phyloP scores from a whole-genome alignment of 2,329 filamentous ascomycete genomes.

The Akanthomyces dipterigenus region DNA sequence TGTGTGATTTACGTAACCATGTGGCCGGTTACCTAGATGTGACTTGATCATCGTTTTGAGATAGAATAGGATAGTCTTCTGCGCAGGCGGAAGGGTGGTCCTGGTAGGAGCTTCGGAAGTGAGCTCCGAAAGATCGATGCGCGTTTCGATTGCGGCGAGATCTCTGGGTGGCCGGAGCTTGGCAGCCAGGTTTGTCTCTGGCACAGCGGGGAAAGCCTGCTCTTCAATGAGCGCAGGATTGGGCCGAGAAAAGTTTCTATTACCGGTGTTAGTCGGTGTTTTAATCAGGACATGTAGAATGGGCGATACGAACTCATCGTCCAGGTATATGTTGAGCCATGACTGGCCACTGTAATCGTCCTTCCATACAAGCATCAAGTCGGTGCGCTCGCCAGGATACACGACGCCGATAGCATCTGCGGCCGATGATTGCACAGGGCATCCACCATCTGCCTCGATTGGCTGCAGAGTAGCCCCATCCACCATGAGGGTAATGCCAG shows the following conservation, averaged over 20 bases:
- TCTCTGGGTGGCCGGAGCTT: neutral
- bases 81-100: slow-evolving; percentile 8
- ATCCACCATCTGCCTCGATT: slow-evolving; percentile 18
- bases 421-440: slow-evolving; percentile 12
- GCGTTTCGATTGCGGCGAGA: neutral
- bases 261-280: neutral
- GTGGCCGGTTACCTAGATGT: slow-evolving; percentile 17
- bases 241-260: slow-evolving; percentile 19
- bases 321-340: slow-evolving; percentile 19
- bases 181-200: neutral
- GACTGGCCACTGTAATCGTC: neutral
- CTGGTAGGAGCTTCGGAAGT: neutral
- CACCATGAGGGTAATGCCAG: slow-evolving; percentile 17
- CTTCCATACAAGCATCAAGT: slow-evolving; percentile 18
- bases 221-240: slow-evolving; percentile 14
- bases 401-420: slow-evolving; percentile 18
- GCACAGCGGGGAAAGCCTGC: slow-evolving; percentile 9
- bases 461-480: slow-evolving; percentile 19
- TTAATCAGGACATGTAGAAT: neutral
- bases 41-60: slow-evolving; percentile 19
- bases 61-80: slow-evolving; percentile 20
- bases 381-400: slow-evolving; percentile 21
- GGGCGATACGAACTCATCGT: slow-evolving; percentile 19
- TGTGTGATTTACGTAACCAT: slow-evolving; percentile 23
- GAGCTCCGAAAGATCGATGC: neutral